Evolutionary conservation across 2,329 filamentous ascomycete genomes (phyloP).

Genomic region (Calonectria hongkongensis): DNA sequence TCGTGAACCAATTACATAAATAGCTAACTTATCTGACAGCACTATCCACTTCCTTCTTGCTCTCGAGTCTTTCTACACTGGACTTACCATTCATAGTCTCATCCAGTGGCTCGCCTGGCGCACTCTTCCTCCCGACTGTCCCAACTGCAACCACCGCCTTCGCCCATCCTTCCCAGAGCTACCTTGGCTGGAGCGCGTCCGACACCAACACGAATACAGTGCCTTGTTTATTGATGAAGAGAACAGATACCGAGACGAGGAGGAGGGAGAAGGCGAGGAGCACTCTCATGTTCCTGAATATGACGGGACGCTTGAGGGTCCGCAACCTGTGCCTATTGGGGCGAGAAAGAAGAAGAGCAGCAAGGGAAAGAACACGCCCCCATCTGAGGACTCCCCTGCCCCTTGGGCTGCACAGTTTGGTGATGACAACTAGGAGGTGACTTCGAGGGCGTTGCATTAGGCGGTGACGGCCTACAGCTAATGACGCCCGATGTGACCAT

Average conservation of each 20-base stretch:
- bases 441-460: not conserved
- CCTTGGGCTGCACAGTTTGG: slow-evolving; percentile 44
- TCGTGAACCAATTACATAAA: too few relatives aligned
- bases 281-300: slow-evolving; percentile 9
- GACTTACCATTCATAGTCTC: slow-evolving; percentile 62
- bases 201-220: slow-evolving; percentile 44
- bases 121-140: slow-evolving; percentile 62
- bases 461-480: not conserved
- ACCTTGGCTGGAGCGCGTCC: slow-evolving; percentile 58
- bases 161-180: slow-evolving; percentile 61
- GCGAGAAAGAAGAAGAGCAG: slow-evolving; percentile 49
- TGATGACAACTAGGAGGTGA: not conserved
- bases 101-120: slow-evolving; percentile 64
- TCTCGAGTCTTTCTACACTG: slow-evolving; percentile 62
- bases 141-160: slow-evolving; percentile 62
- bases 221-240: slow-evolving; percentile 52
- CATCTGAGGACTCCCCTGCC: slow-evolving; percentile 47
- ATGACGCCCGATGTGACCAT: slow-evolving; percentile 16
- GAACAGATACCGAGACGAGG: slow-evolving; percentile 54
- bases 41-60: slow-evolving; percentile 62
- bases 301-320: slow-evolving; percentile 21
- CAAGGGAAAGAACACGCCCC: slow-evolving; percentile 50
- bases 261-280: slow-evolving; percentile 42
- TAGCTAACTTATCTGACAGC: slow-evolving; percentile 51
- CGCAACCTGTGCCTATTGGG: slow-evolving; percentile 49